Evolutionary conservation across 768 basidiomycete species (phyloP), one percentile per base, ranked within the genome.

Genomic region (Hygrophoropsis aurantiaca): DNA sequence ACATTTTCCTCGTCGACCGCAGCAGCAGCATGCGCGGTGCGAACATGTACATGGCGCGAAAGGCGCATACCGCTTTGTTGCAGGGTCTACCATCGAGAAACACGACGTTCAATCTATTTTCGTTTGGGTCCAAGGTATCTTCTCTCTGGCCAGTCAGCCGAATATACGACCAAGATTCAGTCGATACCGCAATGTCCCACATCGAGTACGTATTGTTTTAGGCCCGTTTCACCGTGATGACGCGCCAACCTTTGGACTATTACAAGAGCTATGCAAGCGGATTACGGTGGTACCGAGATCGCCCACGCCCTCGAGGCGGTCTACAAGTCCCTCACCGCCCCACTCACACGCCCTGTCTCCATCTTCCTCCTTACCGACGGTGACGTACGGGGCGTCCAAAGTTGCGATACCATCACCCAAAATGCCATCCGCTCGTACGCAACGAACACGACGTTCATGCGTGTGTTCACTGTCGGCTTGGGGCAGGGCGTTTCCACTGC

Each of bases 251-350:
- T 23, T 13, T 30, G 13, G 20, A n/a, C 41, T 24, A 6, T 23
- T 42, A 16, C n/a, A 16, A 37, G 25, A 20, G 3, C 15, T 6
- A 53, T 53, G 42, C 10, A 24, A 32, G 49, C 49, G 1, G 36
- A 55, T 44, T 27, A 27, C 20, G 43, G 43, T 11, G 43, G 43
- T 16, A 44, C 43, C 5, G 43, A 44, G 23, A 44, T 44, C 13
- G 16, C 21, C 27, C 15, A n/a, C 7, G 43, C 43, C 4, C 13
- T 44, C 18, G n/a, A 18, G 4, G 15, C 21, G 11, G 43, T 32
- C 15, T 23, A 33, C 19, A 15, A n/a, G 20, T 16, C 32, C 7
- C 43, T 30, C 13, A 6, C 21, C 8, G 35, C 16, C 15, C n/a
- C 11, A 35, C 20, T 15, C 35, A 16, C 24, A 13, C 32, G 21